Base-by-base conservation (phyloP, 148 eudicot genomes). In the Nepenthes gracilis region DNA sequence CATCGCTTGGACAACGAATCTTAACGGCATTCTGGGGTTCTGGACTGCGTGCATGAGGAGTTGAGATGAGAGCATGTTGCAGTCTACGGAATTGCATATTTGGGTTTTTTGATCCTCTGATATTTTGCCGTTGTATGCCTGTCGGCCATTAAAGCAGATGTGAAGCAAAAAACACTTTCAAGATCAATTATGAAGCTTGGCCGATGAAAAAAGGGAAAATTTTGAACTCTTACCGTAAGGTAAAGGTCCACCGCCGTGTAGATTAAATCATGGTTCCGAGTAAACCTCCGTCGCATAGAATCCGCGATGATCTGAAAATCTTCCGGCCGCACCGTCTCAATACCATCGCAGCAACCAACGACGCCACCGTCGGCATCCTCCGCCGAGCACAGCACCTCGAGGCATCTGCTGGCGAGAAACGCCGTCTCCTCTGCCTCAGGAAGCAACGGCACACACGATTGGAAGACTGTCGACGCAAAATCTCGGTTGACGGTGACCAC, bases 1-100 rank as follows among this genome's bases (percentile, higher is more conserved):
- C 95, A 90, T 87, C 70, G 97, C 95, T 72, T 87, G 95, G 69
- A 90, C 87, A 0, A 90, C 69, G 75, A 90, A 87, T 7, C 91
- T 65, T 7, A 90, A 72, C 9, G 97, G 95, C 87, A 90, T 76
- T 34, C 70, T 76, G 0, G 91, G 91, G 80, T 90, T 90, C 48
- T 90, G 97, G 5, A 90, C 97, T 0, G 87, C 87, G 61, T 87
- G 97, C 82, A 81, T 71, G 38, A 87, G 82, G 36, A 76, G 75
- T 47, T 75, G 65, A 2, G 85, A 56, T 11, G 97, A 87, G 7
- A 90, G 78, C 45, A 70, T 79, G 69, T 77, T 78, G 77, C 95
- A 86, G 75, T 85, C 97, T 57, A 87, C 83, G 71, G 69, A 72
- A 67, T 81, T 87, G 82, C 89, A 82, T 47, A 90, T 76, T 60